Conservation (phyloP, 2,329 filamentous ascomycete genomes). For the Pseudophaeomoniella oleicola region DNA sequence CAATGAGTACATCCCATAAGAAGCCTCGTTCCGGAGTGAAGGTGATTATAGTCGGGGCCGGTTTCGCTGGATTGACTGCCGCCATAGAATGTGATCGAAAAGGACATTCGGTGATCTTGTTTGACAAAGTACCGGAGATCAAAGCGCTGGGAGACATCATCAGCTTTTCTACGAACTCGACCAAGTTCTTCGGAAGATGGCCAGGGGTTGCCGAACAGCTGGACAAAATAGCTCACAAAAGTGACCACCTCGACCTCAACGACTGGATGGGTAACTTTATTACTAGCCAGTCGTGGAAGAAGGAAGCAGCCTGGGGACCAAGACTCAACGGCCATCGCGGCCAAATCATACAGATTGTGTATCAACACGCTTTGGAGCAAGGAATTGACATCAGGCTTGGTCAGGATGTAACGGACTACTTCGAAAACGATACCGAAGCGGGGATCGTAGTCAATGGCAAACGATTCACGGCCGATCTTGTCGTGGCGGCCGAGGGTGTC, state of each 20-base stretch:
- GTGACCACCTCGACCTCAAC: constrained; percentile 14
- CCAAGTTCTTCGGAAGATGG: constrained; percentile 15
- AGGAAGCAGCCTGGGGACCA: too few relatives aligned
- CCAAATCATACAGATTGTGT: constrained; percentile 19
- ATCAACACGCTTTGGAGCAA: constrained; percentile 11
- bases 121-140: constrained; percentile 31
- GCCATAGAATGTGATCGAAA: constrained; percentile 16
- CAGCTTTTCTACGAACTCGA: constrained; percentile 15
- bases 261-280: constrained; percentile 16
- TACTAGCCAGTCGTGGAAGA: constrained; percentile 18
- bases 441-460: constrained; percentile 15
- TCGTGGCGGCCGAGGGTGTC: constrained; percentile 41
- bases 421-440: constrained; percentile 13
- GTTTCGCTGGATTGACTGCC: constrained; percentile 19
- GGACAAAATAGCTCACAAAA: constrained; percentile 10
- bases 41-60: constrained; percentile 29
- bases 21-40: constrained; percentile 3
- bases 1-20: not conserved
- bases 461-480: constrained; percentile 32
- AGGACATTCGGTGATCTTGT: constrained; percentile 11
- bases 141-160: constrained; percentile 35
- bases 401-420: constrained; percentile 14
- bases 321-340: constrained; percentile 20
- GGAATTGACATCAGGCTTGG: constrained; percentile 16
- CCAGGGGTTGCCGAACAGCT: constrained; percentile 19